A percentile compares a stretch with the other conserved stretches of the same genome.
These are phyloP conservation scores for Alopecurus myosuroides DNA, from an alignment of 176 grass and related monocot genomes.

Conservation along the genomic window DNA sequence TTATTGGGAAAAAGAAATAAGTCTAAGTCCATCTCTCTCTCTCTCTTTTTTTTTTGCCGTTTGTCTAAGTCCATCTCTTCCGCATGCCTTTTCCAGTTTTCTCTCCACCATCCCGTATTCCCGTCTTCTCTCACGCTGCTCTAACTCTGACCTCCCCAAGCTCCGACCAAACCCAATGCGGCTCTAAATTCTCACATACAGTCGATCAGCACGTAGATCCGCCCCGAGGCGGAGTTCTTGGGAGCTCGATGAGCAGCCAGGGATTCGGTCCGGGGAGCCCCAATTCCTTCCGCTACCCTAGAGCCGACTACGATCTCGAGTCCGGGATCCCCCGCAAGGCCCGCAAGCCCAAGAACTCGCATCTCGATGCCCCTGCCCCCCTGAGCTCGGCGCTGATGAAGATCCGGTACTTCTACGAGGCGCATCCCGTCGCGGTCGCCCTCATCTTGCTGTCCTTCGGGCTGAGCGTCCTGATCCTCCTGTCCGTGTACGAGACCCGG, in stretches of 20 bases:
- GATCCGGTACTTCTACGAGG: constrained; percentile 53
- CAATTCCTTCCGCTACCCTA: constrained; percentile 73
- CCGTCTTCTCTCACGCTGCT: neutral
- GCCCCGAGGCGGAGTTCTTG: neutral
- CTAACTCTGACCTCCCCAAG: neutral
- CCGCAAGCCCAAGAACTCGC: constrained; percentile 48
- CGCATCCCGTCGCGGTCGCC: constrained; percentile 61
- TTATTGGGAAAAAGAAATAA: too few relatives aligned
- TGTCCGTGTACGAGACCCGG: constrained; percentile 73
- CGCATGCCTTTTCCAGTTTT: neutral
- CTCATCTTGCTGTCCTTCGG: constrained; percentile 58
- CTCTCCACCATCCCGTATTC: neutral
- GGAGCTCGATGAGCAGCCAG: constrained; percentile 61
- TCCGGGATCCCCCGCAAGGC: constrained; percentile 50
- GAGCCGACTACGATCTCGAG: constrained; percentile 75
- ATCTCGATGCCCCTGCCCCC: constrained; percentile 38
- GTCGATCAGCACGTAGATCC: neutral
- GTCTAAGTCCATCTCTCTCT: too few relatives aligned
- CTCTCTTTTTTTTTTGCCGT: too few relatives aligned
- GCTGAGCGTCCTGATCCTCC: constrained; percentile 47
- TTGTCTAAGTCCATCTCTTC: neutral
- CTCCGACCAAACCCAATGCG: neutral
- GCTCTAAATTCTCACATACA: neutral
- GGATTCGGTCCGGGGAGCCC: constrained; percentile 69
- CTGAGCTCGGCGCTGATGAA: constrained; percentile 29